Percentiles rank a stretch among this genome's conserved stretches.
Evolutionary conservation across 2,329 filamentous ascomycete species (phyloP).

Genomic region (Talaromyces albobiverticillius): DNA sequence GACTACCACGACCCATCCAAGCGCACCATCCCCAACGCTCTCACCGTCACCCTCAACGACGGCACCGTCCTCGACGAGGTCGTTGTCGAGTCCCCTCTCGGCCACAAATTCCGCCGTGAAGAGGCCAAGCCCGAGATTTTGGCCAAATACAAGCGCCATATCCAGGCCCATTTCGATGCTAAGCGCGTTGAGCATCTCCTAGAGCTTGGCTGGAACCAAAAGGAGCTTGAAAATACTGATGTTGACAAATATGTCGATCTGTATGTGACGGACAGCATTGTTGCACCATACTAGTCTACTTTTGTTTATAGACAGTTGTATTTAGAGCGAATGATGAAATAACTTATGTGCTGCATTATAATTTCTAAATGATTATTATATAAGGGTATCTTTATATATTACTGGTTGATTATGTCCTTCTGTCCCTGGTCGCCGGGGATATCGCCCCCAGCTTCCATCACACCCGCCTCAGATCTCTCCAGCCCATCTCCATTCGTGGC

Average conservation of each 20-base stretch:
- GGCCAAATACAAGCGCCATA: slow-evolving; percentile 90
- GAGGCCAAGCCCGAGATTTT: slow-evolving; percentile 98
- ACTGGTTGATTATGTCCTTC: too few relatives aligned
- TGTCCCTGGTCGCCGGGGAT: too few relatives aligned
- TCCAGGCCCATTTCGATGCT: slow-evolving; percentile 76
- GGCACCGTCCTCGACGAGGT: slow-evolving; percentile 89
- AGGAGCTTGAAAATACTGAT: slow-evolving; percentile 73
- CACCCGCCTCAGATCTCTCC: too few relatives aligned
- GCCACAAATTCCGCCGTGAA: slow-evolving; percentile 84
- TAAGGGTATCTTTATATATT: too few relatives aligned
- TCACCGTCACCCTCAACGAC: slow-evolving; percentile 92
- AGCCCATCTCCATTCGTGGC: not conserved
- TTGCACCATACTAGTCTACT: slow-evolving; percentile 16
- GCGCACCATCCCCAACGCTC: slow-evolving; percentile 94
- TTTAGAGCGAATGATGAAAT: not conserved
- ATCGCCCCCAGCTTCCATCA: too few relatives aligned
- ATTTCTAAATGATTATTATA: too few relatives aligned
- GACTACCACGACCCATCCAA: slow-evolving; percentile 94
- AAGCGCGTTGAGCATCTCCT: slow-evolving; percentile 78
- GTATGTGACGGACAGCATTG: slow-evolving; percentile 60
- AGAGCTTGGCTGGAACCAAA: slow-evolving; percentile 70
- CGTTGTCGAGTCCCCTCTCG: slow-evolving; percentile 88
- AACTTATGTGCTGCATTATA: not conserved
- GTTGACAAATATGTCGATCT: slow-evolving; percentile 94
- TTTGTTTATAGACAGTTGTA: not conserved